Percentiles rank a stretch among this genome's conserved stretches.
Evolutionary conservation across 768 basidiomycete genomes (phyloP).

Genomic region (Psilocybe cyanescens): DNA sequence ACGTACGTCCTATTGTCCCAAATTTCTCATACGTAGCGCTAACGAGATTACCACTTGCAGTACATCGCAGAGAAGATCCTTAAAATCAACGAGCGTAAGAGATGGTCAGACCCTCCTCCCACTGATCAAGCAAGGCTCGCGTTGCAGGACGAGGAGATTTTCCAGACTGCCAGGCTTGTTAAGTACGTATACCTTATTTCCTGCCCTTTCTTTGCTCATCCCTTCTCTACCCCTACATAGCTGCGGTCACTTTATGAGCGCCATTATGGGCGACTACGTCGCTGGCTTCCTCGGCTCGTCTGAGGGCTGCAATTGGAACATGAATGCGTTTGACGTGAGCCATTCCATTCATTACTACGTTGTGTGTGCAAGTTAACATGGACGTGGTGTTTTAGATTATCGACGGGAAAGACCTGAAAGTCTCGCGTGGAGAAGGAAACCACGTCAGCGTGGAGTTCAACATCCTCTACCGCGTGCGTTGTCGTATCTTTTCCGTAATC

Average conservation of each 20-base stretch:
- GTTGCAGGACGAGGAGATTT: slow-evolving; percentile 59
- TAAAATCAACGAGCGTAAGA: slow-evolving; percentile 56
- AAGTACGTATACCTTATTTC: slow-evolving; percentile 36
- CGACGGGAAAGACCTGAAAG: slow-evolving; percentile 32
- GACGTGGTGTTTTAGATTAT: slow-evolving; percentile 33
- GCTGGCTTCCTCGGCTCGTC: slow-evolving; percentile 58
- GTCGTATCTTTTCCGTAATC: too few relatives aligned
- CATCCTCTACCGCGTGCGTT: slow-evolving; percentile 42
- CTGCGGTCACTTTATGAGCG: slow-evolving; percentile 57
- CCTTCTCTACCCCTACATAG: slow-evolving; percentile 22
- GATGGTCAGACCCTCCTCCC: slow-evolving; percentile 47
- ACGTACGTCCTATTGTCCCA: slow-evolving; percentile 31
- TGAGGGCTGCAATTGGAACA: slow-evolving; percentile 56
- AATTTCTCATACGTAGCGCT: not conserved
- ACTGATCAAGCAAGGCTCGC: slow-evolving; percentile 26
- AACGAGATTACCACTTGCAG: slow-evolving; percentile 28
- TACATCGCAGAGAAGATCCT: slow-evolving; percentile 58
- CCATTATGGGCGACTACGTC: slow-evolving; percentile 64
- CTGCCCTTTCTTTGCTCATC: not conserved
- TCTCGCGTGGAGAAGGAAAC: slow-evolving; percentile 63
- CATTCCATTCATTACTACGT: not conserved
- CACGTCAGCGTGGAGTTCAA: slow-evolving; percentile 73
- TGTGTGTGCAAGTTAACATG: not conserved
- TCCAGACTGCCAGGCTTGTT: slow-evolving; percentile 58
- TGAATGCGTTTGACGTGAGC: slow-evolving; percentile 49